Base-by-base conservation (phyloP, 2,329 filamentous ascomycete genomes). In the Chaetomiaceae sp. region DNA sequence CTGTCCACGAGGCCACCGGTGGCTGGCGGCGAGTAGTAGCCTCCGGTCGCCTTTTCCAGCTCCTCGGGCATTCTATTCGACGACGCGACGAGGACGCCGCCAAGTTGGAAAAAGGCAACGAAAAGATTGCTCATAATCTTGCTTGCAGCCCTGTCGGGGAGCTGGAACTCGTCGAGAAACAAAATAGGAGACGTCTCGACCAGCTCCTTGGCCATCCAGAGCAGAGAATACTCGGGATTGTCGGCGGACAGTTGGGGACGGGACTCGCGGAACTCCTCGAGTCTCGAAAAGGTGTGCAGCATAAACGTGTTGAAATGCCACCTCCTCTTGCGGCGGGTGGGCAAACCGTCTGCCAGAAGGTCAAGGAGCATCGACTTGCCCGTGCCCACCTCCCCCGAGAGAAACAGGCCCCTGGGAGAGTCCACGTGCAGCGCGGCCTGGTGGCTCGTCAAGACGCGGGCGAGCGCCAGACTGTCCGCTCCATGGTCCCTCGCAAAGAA, bases 241-340 rank as follows among this genome's bases (percentile, higher is more conserved):
- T 66, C 56, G 17, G 56, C 59, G 53, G 47, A 55, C 13, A 57
- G 31, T 13, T 58, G 51, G 2, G 59, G 56, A 1, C 48, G 48
- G 13, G 51, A 59, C 51, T 70, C 73, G 60, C 87, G 74, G 39
- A 87, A 76, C 12, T 76, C 71, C 60, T 92, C 88, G 1, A 93
- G 72, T 44, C 83, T 82, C 1, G 86, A 84, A 41, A 91, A 76
- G 0, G 81, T 83, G 58, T 91, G 83, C 8, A 92, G 73, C 86
- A 93, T 93, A 61, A 93, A 93, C 0, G 86, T 89, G 64, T 89
- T 89, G 68, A 90, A 93, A 63, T 92, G 88, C 82, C 85, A 90
- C 53, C 87, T 74, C 59, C 78, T 75, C 70, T 92, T 92, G 61
- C 82, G 83, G 39, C 75, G 72, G 14, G 82, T 89, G 1, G 88